These are phyloP conservation scores for Scedosporium aurantiacum DNA, from an alignment of 2,329 filamentous ascomycete species.

Conservation along the genomic window DNA sequence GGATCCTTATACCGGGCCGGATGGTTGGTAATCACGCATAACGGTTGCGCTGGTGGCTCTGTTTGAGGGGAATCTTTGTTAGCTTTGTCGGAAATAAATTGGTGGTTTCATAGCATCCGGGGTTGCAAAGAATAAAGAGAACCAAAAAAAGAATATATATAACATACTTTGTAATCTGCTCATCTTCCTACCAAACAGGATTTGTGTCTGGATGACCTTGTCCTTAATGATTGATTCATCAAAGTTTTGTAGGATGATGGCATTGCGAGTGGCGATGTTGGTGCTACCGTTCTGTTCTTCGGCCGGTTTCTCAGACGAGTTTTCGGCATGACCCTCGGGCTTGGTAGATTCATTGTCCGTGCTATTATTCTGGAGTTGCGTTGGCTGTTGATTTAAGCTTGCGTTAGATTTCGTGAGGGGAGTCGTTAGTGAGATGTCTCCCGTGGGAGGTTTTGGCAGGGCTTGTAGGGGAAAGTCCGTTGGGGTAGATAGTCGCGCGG, in stretches of 20 bases:
- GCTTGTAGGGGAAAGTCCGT: background rate
- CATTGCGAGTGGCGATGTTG: slow-evolving; percentile 38
- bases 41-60: slow-evolving; percentile 40
- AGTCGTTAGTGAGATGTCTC: background rate
- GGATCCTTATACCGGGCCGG: slow-evolving; percentile 79
- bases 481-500: background rate
- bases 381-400: background rate
- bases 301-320: background rate
- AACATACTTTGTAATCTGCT: slow-evolving; percentile 41
- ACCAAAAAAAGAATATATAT: background rate
- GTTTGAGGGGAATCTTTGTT: background rate
- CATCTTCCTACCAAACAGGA: slow-evolving; percentile 50
- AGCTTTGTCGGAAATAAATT: background rate
- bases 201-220: slow-evolving; percentile 44
- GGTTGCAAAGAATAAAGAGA: background rate
- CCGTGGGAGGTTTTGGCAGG: background rate
- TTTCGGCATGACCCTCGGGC: background rate
- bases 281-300: slow-evolving; percentile 6
- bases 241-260: slow-evolving; percentile 51
- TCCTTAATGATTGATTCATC: slow-evolving; percentile 45
- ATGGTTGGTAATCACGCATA: slow-evolving; percentile 75
- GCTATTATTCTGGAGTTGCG: background rate
- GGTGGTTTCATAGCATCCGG: background rate
- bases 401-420: background rate
- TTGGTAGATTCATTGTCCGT: background rate